These are phyloP conservation scores for Heritiera littoralis DNA, from an alignment of 345 rosid species.

Conservation along the genomic window DNA sequence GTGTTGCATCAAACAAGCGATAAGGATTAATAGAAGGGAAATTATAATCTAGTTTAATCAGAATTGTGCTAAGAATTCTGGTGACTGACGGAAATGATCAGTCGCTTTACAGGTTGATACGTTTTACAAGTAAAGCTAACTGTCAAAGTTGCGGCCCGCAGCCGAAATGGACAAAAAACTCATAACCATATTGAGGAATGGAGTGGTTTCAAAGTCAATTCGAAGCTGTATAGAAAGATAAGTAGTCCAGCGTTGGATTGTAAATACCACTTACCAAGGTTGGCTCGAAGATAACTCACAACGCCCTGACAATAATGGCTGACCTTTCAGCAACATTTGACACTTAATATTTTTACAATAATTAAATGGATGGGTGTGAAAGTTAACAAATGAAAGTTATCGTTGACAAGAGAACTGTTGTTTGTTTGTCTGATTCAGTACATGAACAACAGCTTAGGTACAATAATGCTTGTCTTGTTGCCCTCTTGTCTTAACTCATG, in stretches of 20 bases:
- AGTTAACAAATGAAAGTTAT: too few relatives aligned
- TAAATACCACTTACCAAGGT: neutral
- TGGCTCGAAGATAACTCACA: neutral
- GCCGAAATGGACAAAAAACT: slow-evolving; percentile 2
- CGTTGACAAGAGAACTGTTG: too few relatives aligned
- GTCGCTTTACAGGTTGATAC: neutral
- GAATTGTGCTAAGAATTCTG: neutral
- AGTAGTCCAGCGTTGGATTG: neutral
- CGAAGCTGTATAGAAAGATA: neutral
- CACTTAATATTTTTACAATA: neutral
- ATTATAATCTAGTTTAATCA: neutral
- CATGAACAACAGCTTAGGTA: neutral
- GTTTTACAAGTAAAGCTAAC: neutral
- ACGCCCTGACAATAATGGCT: neutral
- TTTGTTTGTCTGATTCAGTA: neutral
- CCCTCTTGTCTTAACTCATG: neutral
- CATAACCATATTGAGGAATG: neutral
- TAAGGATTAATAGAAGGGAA: neutral
- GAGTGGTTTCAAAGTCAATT: slow-evolving; percentile 17
- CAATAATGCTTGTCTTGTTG: neutral
- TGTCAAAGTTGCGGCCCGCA: neutral
- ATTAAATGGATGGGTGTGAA: neutral
- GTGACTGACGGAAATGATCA: neutral
- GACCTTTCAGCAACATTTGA: slow-evolving; percentile 1
- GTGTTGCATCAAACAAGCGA: neutral